Percentiles rank a stretch among this genome's conserved stretches.
These are phyloP conservation scores for Cetraspora pellucida DNA, from an alignment of 192 early-diverging fungal species.

Conservation along the genomic window DNA sequence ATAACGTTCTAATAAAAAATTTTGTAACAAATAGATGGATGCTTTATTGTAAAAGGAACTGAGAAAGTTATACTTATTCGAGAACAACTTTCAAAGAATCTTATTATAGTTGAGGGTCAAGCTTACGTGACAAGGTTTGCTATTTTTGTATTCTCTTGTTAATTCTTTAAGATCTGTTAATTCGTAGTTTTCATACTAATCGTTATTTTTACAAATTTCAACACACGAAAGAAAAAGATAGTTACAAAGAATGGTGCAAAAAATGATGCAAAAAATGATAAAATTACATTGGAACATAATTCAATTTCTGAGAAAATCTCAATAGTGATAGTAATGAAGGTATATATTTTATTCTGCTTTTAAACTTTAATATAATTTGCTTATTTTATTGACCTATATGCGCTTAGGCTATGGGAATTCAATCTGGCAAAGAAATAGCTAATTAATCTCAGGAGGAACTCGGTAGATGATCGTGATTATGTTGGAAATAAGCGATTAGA, in stretches of 20 bases:
- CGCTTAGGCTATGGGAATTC: conserved; percentile 85
- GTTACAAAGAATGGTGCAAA: conserved; percentile 57
- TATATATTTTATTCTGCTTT: conserved; percentile 22
- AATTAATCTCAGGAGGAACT: conserved; percentile 88
- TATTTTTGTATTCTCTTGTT: neutral
- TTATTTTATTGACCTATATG: too few relatives aligned
- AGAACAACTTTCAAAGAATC: conserved; percentile 98
- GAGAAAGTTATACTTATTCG: conserved; percentile 98
- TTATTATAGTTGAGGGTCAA: conserved; percentile 88
- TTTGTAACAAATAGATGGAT: conserved; percentile 66
- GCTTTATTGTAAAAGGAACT: conserved; percentile 93
- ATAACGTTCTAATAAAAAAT: neutral
- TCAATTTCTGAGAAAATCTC: conserved; percentile 85
- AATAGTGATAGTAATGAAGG: conserved; percentile 84
- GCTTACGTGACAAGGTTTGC: conserved; percentile 81
- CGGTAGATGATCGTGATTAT: conserved; percentile 96
- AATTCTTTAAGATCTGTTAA: neutral
- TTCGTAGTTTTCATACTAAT: neutral
- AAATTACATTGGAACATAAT: conserved; percentile 90
- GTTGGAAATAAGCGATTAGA: conserved; percentile 98
- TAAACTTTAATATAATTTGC: too few relatives aligned
- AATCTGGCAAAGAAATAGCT: conserved; percentile 94
- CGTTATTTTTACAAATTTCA: conserved; percentile 51
- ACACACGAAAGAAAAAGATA: conserved; percentile 95
- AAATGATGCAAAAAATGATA: conserved; percentile 57